A percentile compares a stretch with the other conserved stretches of the same genome.
phyloP scores from a whole-genome alignment of 441 rosid genomes.

The Pelargonium cotyledonis region DNA sequence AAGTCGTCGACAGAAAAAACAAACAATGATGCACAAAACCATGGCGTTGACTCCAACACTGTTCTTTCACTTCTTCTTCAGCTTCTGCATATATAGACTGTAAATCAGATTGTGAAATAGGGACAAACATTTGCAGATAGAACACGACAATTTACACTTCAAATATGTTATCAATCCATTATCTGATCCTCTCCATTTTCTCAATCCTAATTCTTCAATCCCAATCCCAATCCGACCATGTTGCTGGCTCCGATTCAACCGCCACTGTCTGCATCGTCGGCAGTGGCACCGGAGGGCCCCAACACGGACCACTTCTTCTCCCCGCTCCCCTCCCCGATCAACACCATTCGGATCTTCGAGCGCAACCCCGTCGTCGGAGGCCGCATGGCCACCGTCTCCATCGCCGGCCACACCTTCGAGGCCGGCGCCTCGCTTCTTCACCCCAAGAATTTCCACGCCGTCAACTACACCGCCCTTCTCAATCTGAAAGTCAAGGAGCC shows the following conservation, averaged over 20 bases:
- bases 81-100: too few species aligned
- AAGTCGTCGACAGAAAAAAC: too few species aligned
- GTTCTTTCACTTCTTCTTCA: too few species aligned
- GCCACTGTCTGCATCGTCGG: conserved; percentile 70
- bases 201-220: neutral
- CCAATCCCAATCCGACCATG: neutral
- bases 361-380: conserved; percentile 68
- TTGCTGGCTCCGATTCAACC: neutral
- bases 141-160: too few species aligned
- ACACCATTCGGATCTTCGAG: conserved; percentile 54
- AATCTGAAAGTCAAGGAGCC: conserved; percentile 44
- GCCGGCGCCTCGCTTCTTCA: conserved; percentile 90
- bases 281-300: too few species aligned
- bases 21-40: too few species aligned
- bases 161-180: neutral
- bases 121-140: too few species aligned
- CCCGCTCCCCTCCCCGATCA: conserved; percentile 21
- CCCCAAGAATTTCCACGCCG: conserved; percentile 71
- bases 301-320: too few species aligned
- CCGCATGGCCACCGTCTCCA: conserved; percentile 63
- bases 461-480: conserved; percentile 46
- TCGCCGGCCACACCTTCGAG: conserved; percentile 61
- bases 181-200: neutral
- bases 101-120: too few species aligned
- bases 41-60: too few species aligned